A percentile compares a stretch with the other conserved stretches of the same genome.
phyloP scores from a whole-genome alignment of 371 early-diverging fungal genomes.

The Apophysomyces elegans region DNA sequence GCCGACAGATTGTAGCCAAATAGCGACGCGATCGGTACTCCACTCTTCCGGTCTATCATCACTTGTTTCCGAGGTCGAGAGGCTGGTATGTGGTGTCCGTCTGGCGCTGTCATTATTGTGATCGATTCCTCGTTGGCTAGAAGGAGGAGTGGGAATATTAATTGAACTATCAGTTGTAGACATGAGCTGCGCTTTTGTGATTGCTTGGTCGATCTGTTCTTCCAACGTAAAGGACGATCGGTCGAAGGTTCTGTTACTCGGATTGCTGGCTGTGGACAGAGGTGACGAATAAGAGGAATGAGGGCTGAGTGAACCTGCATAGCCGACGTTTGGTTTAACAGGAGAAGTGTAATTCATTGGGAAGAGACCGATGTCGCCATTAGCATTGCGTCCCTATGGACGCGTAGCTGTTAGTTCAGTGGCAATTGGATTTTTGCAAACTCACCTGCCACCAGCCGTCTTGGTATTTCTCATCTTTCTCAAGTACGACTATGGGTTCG shows the following conservation, averaged over 20 bases:
- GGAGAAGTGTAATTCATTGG: constrained; percentile 68
- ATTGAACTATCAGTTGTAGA: constrained; percentile 4
- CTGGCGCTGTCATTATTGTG: not conserved
- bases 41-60: constrained; percentile 43
- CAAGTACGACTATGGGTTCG: constrained; percentile 79
- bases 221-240: constrained; percentile 18
- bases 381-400: constrained; percentile 61
- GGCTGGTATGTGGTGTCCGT: not conserved
- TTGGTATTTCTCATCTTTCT: constrained; percentile 78
- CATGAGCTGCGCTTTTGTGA: constrained; percentile 15
- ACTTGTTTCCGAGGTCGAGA: not conserved
- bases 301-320: constrained; percentile 12
- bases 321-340: constrained; percentile 14
- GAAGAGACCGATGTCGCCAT: constrained; percentile 68
- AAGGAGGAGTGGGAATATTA: constrained; percentile 18
- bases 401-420: constrained; percentile 8
- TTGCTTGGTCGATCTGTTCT: constrained; percentile 25
- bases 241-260: not conserved
- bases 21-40: constrained; percentile 63
- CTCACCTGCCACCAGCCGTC: constrained; percentile 91
- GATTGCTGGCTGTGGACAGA: constrained; percentile 14
- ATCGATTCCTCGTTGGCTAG: not conserved
- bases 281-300: constrained; percentile 18
- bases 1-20: constrained; percentile 63
- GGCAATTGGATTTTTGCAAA: not conserved